These are phyloP conservation scores for Lotus japonicus DNA, from an alignment of 306 rosid species.

Conservation along the genomic window DNA sequence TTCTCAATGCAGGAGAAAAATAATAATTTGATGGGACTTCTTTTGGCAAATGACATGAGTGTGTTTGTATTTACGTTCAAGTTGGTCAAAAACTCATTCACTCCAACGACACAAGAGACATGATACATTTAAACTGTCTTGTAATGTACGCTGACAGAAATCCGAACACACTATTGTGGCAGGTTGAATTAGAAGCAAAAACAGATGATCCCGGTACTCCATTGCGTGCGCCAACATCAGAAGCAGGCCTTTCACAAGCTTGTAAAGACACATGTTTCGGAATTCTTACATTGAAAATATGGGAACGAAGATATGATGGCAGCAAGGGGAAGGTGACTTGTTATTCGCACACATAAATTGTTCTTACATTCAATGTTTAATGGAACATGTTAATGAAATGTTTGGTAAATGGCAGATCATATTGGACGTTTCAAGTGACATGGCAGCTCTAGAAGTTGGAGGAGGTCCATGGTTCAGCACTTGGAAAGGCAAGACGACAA, in stretches of 20 bases:
- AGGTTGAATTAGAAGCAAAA: conserved; percentile 81
- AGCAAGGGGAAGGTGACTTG: conserved; percentile 69
- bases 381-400: not conserved
- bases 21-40: too few relatives aligned
- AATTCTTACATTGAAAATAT: conserved; percentile 48
- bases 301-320: conserved; percentile 85
- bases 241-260: conserved; percentile 73
- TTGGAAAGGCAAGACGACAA: conserved; percentile 71
- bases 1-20: too few relatives aligned
- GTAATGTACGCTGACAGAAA: too few relatives aligned
- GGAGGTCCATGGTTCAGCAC: conserved; percentile 92
- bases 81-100: too few relatives aligned
- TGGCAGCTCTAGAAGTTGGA: conserved; percentile 90
- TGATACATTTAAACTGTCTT: too few relatives aligned
- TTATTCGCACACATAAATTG: not conserved
- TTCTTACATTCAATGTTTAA: not conserved
- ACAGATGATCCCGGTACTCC: conserved; percentile 67
- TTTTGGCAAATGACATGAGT: too few relatives aligned
- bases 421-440: conserved; percentile 70
- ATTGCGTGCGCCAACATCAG: conserved; percentile 81
- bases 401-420: conserved; percentile 43
- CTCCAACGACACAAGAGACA: too few relatives aligned
- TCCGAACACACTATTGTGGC: too few relatives aligned
- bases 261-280: conserved; percentile 86
- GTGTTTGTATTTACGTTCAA: too few relatives aligned